Percentiles rank a stretch among this genome's conserved stretches.
phyloP scores from a whole-genome alignment of 164 flowering plant genomes.

The Macadamia integrifolia region DNA sequence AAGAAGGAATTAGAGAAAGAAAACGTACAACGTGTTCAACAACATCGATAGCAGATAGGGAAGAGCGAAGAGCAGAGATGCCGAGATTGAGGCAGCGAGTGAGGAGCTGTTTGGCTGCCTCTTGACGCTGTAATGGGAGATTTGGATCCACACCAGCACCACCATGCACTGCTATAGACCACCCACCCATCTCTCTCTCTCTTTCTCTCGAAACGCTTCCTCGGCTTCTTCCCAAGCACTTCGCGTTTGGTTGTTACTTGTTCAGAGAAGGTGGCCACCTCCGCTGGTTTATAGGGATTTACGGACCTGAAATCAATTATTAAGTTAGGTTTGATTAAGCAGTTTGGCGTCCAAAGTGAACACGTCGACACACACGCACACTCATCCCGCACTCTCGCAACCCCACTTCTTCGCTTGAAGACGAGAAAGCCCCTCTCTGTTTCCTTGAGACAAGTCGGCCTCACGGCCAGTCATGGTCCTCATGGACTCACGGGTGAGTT shows the following conservation, averaged over 20 bases:
- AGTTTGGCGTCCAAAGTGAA: background rate
- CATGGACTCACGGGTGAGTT: too few species aligned
- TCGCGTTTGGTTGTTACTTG: too few species aligned
- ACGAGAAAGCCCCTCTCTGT: too few species aligned
- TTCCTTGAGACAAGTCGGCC: too few species aligned
- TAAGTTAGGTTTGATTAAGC: background rate
- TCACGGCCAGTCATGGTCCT: too few species aligned
- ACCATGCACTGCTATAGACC: constrained; percentile 98
- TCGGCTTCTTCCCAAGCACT: constrained; percentile 4
- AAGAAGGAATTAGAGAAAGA: too few species aligned
- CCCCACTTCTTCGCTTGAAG: too few species aligned
- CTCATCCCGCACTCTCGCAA: too few species aligned
- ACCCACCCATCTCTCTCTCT: constrained; percentile 50
- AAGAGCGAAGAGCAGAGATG: constrained; percentile 68
- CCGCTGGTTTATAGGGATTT: constrained; percentile 5
- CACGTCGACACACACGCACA: too few species aligned
- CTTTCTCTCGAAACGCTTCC: constrained; percentile 11
- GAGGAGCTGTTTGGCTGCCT: constrained; percentile 71
- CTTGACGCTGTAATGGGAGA: constrained; percentile 73
- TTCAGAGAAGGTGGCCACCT: too few species aligned
- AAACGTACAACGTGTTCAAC: constrained; percentile 13
- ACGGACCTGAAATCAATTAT: constrained; percentile 10
- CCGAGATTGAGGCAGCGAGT: constrained; percentile 79
- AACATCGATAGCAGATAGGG: constrained; percentile 76
- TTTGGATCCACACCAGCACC: constrained; percentile 98